A percentile compares a stretch with the other conserved stretches of the same genome.
Conservation (phyloP, 2,329 filamentous ascomycete genomes). For the Clonostachys chloroleuca region DNA sequence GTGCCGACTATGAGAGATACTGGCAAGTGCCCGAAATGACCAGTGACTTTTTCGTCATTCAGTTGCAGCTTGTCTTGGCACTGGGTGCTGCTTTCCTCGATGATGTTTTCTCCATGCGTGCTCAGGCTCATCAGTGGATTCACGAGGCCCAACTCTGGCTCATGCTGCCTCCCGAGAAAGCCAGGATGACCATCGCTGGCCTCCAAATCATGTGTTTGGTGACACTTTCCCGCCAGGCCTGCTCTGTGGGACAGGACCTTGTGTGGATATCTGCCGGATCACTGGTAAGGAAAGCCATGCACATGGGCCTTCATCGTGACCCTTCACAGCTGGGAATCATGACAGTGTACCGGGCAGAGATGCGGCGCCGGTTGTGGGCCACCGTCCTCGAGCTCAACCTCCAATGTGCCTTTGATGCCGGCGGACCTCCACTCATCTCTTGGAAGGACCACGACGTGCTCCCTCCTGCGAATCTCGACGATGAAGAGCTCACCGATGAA, state of each 20-base stretch:
- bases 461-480: conserved; percentile 45
- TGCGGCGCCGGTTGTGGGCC: conserved; percentile 52
- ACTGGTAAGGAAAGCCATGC: conserved; percentile 48
- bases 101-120: conserved; percentile 34
- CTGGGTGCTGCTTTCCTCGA: conserved; percentile 44
- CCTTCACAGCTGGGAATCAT: conserved; percentile 41
- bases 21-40: conserved; percentile 36
- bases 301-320: conserved; percentile 55
- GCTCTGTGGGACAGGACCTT: conserved; percentile 42
- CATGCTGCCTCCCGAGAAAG: conserved; percentile 38
- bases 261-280: conserved; percentile 46
- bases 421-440: conserved; percentile 42
- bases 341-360: conserved; percentile 42
- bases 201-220: conserved; percentile 50
- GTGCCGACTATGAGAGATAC: conserved; percentile 44
- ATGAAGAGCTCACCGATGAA: conserved; percentile 40
- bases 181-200: conserved; percentile 38
- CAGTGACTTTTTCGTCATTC: conserved; percentile 41
- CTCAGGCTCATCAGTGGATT: conserved; percentile 41
- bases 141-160: conserved; percentile 49
- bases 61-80: conserved; percentile 48
- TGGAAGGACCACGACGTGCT: conserved; percentile 43
- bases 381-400: conserved; percentile 51
- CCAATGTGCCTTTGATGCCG: conserved; percentile 44
- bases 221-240: conserved; percentile 40